These are phyloP conservation scores for Wickerhamiella infanticola DNA, from an alignment of 1,139 yeast genomes.

Conservation along the genomic window DNA sequence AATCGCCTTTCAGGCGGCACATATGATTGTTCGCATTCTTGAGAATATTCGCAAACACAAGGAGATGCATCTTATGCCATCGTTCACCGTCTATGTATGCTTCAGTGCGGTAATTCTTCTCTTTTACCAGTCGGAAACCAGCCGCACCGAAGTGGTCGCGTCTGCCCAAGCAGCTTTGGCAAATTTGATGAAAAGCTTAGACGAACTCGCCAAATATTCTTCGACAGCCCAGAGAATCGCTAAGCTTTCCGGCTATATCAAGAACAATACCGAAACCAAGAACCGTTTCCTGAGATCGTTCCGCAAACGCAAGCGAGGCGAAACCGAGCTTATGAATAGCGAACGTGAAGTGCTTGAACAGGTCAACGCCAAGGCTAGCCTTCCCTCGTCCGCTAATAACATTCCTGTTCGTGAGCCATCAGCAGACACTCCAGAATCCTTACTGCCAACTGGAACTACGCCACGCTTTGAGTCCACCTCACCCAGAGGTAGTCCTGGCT, in stretches of 20 bases:
- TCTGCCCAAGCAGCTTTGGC: conserved; percentile 45
- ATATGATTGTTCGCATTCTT: conserved; percentile 56
- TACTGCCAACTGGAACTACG: not conserved
- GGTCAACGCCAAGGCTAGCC: not conserved
- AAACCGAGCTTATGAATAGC: not conserved
- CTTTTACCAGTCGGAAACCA: conserved; percentile 56
- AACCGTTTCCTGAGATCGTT: conserved; percentile 16
- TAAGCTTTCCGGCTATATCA: conserved; percentile 21
- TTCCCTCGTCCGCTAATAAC: not conserved
- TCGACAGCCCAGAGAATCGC: conserved; percentile 27
- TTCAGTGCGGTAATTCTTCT: conserved; percentile 62
- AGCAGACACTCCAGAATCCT: not conserved
- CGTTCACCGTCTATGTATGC: conserved; percentile 36
- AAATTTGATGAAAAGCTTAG: conserved; percentile 37
- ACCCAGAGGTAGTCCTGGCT: not conserved
- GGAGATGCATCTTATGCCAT: conserved; percentile 40
- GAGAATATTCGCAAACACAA: conserved; percentile 41
- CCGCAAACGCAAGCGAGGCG: not conserved
- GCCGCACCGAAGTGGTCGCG: conserved; percentile 35
- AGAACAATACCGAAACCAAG: conserved; percentile 18
- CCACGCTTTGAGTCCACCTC: not conserved
- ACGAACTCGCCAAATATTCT: conserved; percentile 35
- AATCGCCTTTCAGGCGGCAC: conserved; percentile 71
- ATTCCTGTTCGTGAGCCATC: not conserved
- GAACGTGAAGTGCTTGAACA: not conserved